Percentiles rank a stretch among this genome's conserved stretches.
phyloP scores from a whole-genome alignment of 2,329 filamentous ascomycete species.

The Diaporthe sp. region DNA sequence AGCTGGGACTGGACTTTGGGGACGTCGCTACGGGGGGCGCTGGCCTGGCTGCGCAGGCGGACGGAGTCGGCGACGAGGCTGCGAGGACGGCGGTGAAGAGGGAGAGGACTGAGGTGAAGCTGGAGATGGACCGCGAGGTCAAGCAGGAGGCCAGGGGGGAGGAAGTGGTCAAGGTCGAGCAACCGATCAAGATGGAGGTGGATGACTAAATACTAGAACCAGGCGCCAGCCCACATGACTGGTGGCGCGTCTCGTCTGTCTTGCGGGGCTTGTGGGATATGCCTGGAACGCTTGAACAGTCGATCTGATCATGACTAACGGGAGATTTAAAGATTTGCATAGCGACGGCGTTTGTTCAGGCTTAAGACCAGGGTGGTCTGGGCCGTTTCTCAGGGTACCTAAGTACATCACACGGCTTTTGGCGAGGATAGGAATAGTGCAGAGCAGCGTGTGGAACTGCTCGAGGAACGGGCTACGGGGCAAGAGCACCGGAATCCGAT shows the following conservation, averaged over 20 bases:
- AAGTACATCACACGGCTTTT: not conserved
- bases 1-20: constrained; percentile 50
- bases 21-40: constrained; percentile 53
- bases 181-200: constrained; percentile 60
- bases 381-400: not conserved
- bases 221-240: constrained; percentile 3
- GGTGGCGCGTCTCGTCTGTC: constrained; percentile 11
- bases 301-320: constrained; percentile 12
- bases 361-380: not conserved
- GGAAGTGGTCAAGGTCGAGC: constrained; percentile 48
- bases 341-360: constrained; percentile 42
- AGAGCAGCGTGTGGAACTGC: not conserved
- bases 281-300: constrained; percentile 27
- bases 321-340: constrained; percentile 36
- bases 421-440: not conserved
- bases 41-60: constrained; percentile 46
- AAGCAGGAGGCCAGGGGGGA: constrained; percentile 63
- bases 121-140: constrained; percentile 61
- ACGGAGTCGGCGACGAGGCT: constrained; percentile 48
- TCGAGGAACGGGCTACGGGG: not conserved
- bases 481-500: not conserved
- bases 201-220: constrained; percentile 57
- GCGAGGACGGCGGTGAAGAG: constrained; percentile 54
- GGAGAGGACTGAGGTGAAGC: constrained; percentile 51
- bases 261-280: constrained; percentile 3